Conservation (phyloP, 495 filamentous ascomycete genomes). For the Cercophora scortea region DNA sequence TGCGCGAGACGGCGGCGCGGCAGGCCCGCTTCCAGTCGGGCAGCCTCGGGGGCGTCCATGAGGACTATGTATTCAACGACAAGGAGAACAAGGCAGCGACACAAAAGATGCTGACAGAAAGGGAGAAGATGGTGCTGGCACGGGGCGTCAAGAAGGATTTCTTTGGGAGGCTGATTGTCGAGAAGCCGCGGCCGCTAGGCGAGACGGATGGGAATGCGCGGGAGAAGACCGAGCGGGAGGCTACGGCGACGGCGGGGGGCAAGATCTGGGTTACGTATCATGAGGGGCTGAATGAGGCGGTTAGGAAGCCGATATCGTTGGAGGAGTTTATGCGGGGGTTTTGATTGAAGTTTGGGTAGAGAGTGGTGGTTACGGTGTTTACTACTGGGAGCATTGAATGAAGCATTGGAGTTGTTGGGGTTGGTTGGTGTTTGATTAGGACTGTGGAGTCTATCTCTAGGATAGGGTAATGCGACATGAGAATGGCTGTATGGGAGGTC, state of each 20-base stretch:
- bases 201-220: constrained; percentile 30
- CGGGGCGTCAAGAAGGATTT: constrained; percentile 70
- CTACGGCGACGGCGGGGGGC: constrained; percentile 33
- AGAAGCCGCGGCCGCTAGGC: constrained; percentile 27
- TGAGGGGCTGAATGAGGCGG: constrained; percentile 94
- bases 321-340: constrained; percentile 72
- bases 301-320: constrained; percentile 83
- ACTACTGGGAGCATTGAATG: too few species aligned
- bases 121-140: constrained; percentile 2
- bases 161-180: constrained; percentile 67
- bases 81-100: constrained; percentile 29
- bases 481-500: too few species aligned
- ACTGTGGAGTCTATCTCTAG: too few species aligned
- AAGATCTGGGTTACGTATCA: constrained; percentile 91
- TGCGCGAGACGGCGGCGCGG: constrained; percentile 50
- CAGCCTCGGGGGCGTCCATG: constrained; percentile 1
- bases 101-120: constrained; percentile 11
- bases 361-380: too few species aligned
- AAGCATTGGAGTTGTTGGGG: too few species aligned
- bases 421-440: too few species aligned
- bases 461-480: too few species aligned
- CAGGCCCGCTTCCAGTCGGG: constrained; percentile 46
- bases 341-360: constrained; percentile 6
- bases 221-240: constrained; percentile 17
- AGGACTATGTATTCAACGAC: constrained; percentile 27